phyloP scores from a whole-genome alignment of 306 rosid species.

The Cyamopsis tetragonoloba region DNA sequence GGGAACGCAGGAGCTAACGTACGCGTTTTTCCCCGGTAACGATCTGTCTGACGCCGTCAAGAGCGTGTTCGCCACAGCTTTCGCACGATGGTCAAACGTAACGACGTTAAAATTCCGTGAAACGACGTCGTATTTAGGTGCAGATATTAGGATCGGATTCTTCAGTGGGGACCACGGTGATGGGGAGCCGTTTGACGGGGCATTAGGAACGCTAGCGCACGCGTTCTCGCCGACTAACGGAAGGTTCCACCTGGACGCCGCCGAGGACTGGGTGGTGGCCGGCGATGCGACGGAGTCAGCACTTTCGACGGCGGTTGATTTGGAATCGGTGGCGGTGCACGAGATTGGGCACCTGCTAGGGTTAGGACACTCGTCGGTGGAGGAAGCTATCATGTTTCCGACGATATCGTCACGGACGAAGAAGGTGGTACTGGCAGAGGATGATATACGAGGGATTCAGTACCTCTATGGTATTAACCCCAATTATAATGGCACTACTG shows the following conservation, averaged over 20 bases:
- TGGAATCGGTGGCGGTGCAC: conserved; percentile 79
- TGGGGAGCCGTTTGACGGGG: conserved; percentile 67
- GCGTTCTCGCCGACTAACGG: conserved; percentile 77
- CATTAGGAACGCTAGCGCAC: conserved; percentile 69
- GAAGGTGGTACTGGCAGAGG: conserved; percentile 46
- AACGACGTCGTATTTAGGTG: conserved; percentile 18
- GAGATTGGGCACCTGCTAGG: conserved; percentile 78
- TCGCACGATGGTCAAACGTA: conserved; percentile 53
- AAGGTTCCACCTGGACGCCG: conserved; percentile 52
- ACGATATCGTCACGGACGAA: conserved; percentile 48
- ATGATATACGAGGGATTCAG: conserved; percentile 63
- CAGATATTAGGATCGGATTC: conserved; percentile 54
- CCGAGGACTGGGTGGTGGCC: conserved; percentile 56
- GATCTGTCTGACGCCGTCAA: conserved; percentile 26
- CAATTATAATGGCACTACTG: conserved; percentile 27
- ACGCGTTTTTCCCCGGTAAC: conserved; percentile 45
- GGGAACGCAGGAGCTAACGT: conserved; percentile 38
- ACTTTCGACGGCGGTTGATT: conserved; percentile 42
- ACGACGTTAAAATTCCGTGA: conserved; percentile 45
- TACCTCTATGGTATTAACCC: conserved; percentile 55
- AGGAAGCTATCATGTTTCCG: conserved; percentile 67
- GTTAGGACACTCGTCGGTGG: conserved; percentile 59
- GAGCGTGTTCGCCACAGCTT: conserved; percentile 47
- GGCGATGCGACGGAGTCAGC: conserved; percentile 44
- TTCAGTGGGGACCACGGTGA: conserved; percentile 69